Evolutionary conservation across 352 stramenopile species (phyloP).

Genomic region (Albugo candida): DNA sequence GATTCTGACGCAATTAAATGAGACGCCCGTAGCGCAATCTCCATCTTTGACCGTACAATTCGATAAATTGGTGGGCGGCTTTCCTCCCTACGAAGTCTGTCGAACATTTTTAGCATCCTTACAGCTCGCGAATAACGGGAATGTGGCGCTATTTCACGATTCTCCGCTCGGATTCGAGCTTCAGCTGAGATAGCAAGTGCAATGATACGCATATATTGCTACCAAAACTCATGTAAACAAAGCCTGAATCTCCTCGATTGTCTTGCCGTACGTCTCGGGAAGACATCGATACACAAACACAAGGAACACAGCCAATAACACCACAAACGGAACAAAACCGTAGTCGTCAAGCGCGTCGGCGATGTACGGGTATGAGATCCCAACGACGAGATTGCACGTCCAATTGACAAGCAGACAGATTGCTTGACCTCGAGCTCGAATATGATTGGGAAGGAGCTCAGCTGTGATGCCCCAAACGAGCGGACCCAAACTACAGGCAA

Average conservation of each 20-base stretch:
- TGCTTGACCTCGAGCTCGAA: slow-evolving; percentile 4
- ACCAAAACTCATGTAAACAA: slow-evolving; percentile 9
- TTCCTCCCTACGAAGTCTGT: slow-evolving; percentile 61
- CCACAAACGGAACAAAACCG: slow-evolving; percentile 30
- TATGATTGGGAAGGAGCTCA: slow-evolving; percentile 8
- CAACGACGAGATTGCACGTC: slow-evolving; percentile 20
- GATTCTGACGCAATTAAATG: background rate
- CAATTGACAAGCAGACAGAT: slow-evolving; percentile 10
- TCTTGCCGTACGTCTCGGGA: slow-evolving; percentile 40
- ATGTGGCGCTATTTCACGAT: slow-evolving; percentile 61
- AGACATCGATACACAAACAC: slow-evolving; percentile 22
- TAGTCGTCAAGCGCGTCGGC: slow-evolving; percentile 16
- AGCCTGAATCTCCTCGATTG: slow-evolving; percentile 32
- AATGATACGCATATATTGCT: too few species aligned
- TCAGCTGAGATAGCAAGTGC: too few species aligned
- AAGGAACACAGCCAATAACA: slow-evolving; percentile 18
- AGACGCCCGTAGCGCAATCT: slow-evolving; percentile 28
- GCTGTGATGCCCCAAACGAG: slow-evolving; percentile 4
- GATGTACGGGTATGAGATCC: slow-evolving; percentile 29
- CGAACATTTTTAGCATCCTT: slow-evolving; percentile 81
- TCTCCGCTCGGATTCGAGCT: too few species aligned
- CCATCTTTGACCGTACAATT: slow-evolving; percentile 52
- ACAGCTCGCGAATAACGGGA: slow-evolving; percentile 82
- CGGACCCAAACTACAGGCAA: slow-evolving; percentile 1
- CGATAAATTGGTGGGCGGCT: slow-evolving; percentile 27